Evolutionary conservation across 2,329 filamentous ascomycete genomes (phyloP).

Genomic region (Zarea fungicola): DNA sequence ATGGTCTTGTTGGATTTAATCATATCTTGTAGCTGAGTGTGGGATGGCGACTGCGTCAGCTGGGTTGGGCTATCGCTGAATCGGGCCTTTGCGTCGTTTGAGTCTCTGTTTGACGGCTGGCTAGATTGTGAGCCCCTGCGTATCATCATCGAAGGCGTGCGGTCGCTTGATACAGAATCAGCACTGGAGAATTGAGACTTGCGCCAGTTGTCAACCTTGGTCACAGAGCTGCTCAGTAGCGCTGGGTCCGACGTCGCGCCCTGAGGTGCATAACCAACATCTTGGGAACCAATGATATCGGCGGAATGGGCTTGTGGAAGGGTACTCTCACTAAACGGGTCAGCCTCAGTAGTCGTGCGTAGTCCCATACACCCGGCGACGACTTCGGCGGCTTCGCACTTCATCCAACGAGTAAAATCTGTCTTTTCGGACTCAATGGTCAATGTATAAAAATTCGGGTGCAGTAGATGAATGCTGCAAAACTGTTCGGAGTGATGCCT

Average conservation of each 20-base stretch:
- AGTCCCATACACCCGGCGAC: slow-evolving; percentile 73
- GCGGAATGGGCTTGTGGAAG: slow-evolving; percentile 19
- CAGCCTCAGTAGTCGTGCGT: slow-evolving; percentile 34
- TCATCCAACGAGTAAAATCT: slow-evolving; percentile 72
- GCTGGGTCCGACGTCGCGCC: slow-evolving; percentile 29
- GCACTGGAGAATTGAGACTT: slow-evolving; percentile 48
- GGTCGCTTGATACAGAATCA: slow-evolving; percentile 36
- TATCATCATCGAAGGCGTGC: slow-evolving; percentile 31
- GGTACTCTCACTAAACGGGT: slow-evolving; percentile 21
- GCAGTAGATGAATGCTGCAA: slow-evolving; percentile 65
- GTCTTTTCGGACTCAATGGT: slow-evolving; percentile 76
- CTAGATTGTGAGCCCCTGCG: slow-evolving; percentile 46
- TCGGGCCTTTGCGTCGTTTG: slow-evolving; percentile 34
- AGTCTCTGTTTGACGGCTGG: slow-evolving; percentile 44
- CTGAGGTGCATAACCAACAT: slow-evolving; percentile 24
- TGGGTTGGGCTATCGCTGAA: slow-evolving; percentile 57
- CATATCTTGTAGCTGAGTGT: slow-evolving; percentile 55
- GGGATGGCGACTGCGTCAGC: slow-evolving; percentile 41
- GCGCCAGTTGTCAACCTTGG: slow-evolving; percentile 42
- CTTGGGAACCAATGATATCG: slow-evolving; percentile 16
- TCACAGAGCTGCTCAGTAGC: slow-evolving; percentile 36
- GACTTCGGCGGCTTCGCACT: slow-evolving; percentile 72
- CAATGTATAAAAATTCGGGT: slow-evolving; percentile 78
- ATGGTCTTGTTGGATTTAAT: slow-evolving; percentile 55
- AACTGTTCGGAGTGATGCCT: slow-evolving; percentile 70